Evolutionary conservation across 2,329 filamentous ascomycete genomes (phyloP).

Genomic region (Botrytis pseudocinerea): DNA sequence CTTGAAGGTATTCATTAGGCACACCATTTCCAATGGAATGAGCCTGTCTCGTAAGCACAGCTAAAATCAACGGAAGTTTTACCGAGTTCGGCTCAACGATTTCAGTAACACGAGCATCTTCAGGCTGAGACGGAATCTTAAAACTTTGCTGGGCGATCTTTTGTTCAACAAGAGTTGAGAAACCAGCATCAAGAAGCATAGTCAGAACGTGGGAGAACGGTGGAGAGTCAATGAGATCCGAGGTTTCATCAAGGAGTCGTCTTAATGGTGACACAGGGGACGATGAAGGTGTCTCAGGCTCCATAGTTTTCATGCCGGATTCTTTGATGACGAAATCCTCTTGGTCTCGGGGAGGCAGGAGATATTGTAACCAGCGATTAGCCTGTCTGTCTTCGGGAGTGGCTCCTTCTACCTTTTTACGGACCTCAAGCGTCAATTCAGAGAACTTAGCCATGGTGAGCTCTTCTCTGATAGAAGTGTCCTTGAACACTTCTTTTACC

Average conservation of each 20-base stretch:
- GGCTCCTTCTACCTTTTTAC: conserved; percentile 78
- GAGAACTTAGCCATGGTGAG: conserved; percentile 79
- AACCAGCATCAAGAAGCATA: conserved; percentile 82
- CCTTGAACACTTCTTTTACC: conserved; percentile 87
- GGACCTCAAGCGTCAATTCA: conserved; percentile 77
- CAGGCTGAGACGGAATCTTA: conserved; percentile 52
- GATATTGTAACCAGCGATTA: conserved; percentile 70
- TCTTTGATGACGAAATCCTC: conserved; percentile 84
- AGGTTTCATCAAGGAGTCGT: conserved; percentile 89
- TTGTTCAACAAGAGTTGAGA: conserved; percentile 78
- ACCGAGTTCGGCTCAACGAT: conserved; percentile 54
- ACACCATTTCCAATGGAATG: conserved; percentile 82
- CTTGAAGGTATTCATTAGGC: conserved; percentile 68
- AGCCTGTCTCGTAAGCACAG: conserved; percentile 86
- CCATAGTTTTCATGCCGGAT: conserved; percentile 69
- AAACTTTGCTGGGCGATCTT: conserved; percentile 80
- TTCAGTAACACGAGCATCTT: conserved; percentile 49
- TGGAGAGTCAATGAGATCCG: conserved; percentile 92
- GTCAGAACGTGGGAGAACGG: conserved; percentile 85
- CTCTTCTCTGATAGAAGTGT: conserved; percentile 83
- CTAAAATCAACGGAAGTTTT: conserved; percentile 86
- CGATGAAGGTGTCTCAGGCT: conserved; percentile 45
- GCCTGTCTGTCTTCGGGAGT: conserved; percentile 63
- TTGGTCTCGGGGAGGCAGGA: conserved; percentile 76
- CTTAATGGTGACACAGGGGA: conserved; percentile 55